phyloP scores from a whole-genome alignment of 2,329 filamentous ascomycete species.

The Intubia oerlemansii region DNA sequence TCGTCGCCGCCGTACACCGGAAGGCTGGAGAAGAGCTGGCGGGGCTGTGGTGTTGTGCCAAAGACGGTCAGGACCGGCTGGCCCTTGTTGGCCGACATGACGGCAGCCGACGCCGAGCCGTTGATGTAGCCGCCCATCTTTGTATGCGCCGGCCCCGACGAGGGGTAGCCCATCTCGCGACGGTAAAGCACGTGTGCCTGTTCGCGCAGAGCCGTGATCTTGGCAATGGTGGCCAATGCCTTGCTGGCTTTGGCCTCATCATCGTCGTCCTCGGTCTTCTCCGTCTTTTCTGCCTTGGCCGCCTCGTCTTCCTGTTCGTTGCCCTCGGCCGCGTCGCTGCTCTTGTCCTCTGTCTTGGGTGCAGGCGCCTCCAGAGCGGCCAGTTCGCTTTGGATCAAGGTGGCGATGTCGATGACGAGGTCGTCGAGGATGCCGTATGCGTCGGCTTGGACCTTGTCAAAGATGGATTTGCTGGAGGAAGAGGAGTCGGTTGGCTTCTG shows the following conservation, averaged over 20 bases:
- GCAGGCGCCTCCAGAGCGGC: conserved; percentile 19
- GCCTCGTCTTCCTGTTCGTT: not conserved
- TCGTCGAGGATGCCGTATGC: conserved; percentile 41
- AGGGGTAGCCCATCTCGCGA: conserved; percentile 34
- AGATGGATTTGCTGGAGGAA: conserved; percentile 15
- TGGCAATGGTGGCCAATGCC: conserved; percentile 19
- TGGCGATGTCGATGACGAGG: conserved; percentile 33
- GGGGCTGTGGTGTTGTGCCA: conserved; percentile 51
- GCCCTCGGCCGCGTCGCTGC: not conserved
- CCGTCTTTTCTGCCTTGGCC: not conserved
- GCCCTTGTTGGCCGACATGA: conserved; percentile 15
- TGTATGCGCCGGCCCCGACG: conserved; percentile 12
- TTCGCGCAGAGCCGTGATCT: conserved; percentile 35
- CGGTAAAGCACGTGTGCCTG: conserved; percentile 40
- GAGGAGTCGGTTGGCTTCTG: conserved; percentile 30
- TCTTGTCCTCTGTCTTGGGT: not conserved
- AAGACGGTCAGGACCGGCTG: conserved; percentile 49
- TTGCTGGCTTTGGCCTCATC: conserved; percentile 12
- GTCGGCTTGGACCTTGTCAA: conserved; percentile 27
- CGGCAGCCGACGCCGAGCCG: not conserved
- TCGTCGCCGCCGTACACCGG: conserved; percentile 38
- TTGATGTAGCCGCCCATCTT: conserved; percentile 1
- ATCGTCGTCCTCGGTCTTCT: not conserved
- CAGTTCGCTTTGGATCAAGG: conserved; percentile 15
- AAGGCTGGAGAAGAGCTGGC: conserved; percentile 72